Conservation (phyloP, 2,329 filamentous ascomycete genomes). For the Phaeophleospora eucalypticola region DNA sequence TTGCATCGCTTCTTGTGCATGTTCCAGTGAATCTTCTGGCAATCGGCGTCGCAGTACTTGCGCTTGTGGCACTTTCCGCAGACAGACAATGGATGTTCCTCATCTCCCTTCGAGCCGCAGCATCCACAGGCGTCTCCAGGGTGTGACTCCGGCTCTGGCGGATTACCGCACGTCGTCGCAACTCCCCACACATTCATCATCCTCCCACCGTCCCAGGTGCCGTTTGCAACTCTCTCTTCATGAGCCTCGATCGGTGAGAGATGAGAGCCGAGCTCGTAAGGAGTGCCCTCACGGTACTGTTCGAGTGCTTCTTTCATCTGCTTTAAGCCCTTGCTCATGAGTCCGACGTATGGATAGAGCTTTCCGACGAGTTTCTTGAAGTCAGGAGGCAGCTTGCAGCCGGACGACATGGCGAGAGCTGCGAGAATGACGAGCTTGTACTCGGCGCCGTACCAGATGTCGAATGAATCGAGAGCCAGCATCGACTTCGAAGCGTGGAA, state of each 20-base stretch:
- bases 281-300: constrained; percentile 8
- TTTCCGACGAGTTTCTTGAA: constrained; percentile 5
- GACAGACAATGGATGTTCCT: neutral
- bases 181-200: neutral
- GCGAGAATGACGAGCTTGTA: constrained; percentile 14
- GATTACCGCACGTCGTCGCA: neutral
- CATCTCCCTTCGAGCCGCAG: neutral
- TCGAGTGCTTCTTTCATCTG: constrained; percentile 11
- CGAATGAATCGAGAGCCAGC: too few species aligned
- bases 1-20: constrained; percentile 2
- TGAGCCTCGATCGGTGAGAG: neutral
- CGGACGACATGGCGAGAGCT: constrained; percentile 13
- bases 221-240: neutral
- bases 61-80: constrained; percentile 3
- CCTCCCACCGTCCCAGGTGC: neutral
- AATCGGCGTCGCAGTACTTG: constrained; percentile 3
- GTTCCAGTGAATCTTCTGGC: constrained; percentile 5
- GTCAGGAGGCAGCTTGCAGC: constrained; percentile 8
- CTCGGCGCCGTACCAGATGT: neutral
- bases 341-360: constrained; percentile 7
- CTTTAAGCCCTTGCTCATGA: constrained; percentile 7
- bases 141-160: neutral
- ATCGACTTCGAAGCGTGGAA: too few species aligned
- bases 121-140: neutral
- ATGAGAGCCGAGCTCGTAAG: constrained; percentile 7